These are phyloP conservation scores for Trichoderma cornu-damae DNA, from an alignment of 2,329 filamentous ascomycete genomes.

Conservation along the genomic window DNA sequence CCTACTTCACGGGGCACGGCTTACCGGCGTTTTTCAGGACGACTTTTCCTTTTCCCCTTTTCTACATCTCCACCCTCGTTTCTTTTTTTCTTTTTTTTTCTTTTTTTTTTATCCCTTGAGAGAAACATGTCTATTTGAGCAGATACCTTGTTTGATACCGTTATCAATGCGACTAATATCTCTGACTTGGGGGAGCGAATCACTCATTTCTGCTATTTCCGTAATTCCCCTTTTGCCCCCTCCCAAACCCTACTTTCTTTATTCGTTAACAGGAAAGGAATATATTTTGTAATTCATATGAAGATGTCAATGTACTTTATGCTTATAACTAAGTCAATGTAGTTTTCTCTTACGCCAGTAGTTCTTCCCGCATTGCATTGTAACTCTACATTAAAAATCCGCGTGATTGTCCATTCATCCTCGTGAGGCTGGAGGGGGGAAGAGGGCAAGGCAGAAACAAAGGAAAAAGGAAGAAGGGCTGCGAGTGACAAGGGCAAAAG, in stretches of 20 bases:
- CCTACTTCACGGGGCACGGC: conserved; percentile 16
- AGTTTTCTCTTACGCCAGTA: background rate
- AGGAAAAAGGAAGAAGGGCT: no score
- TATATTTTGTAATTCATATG: conserved; percentile 6
- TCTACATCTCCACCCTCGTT: conserved; percentile 30
- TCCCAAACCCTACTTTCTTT: conserved; percentile 11
- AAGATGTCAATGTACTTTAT: background rate
- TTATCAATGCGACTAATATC: conserved; percentile 20
- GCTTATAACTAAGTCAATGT: background rate
- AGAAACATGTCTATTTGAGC: conserved; percentile 33
- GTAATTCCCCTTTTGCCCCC: background rate
- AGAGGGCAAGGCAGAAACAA: no score
- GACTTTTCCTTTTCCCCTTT: conserved; percentile 13
- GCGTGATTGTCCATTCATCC: background rate
- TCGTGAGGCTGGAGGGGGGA: no score
- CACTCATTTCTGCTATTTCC: conserved; percentile 6
- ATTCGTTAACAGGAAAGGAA: conserved; percentile 4
- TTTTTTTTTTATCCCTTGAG: conserved; percentile 26
- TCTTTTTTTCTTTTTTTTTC: conserved; percentile 22
- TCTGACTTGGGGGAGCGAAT: background rate
- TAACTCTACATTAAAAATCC: background rate
- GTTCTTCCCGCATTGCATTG: background rate
- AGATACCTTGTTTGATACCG: conserved; percentile 32
- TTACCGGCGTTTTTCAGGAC: conserved; percentile 28
- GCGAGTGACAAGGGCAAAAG: background rate